Evolutionary conservation across 2,329 filamentous ascomycete genomes (phyloP), one percentile per base, ranked within the genome.

Genomic region (Talaromyces sp.): DNA sequence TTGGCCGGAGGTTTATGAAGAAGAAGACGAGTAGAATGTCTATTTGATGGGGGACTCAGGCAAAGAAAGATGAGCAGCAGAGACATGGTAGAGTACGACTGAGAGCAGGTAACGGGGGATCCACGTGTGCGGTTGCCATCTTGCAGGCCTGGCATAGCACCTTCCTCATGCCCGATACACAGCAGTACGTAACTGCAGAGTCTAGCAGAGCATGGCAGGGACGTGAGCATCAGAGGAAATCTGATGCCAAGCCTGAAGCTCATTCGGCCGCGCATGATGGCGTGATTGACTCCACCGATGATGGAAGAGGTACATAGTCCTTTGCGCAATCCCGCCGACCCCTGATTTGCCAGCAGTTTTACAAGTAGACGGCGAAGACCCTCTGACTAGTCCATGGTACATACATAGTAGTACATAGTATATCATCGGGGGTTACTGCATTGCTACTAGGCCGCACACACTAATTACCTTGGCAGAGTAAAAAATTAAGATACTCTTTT

Each of bases 241-340:
- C n/a, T 47, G 54, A 56, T 41, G 37, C 61, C 61, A 63, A 58
- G 54, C 39, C 50, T 47, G 52, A 57, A 24, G 63, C 47, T 54
- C 56, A 60, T 50, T 59, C 16, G 24, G 43, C 45, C 19, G 43
- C 1, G 33, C 24, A 19, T 48, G 64, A 65, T 65, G 64, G 64
- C 64, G 64, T 65, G 64, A 62, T 65, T 24, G 64, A 24, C 64
- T 62, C 64, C 64, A 57, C 60, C 60, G 64, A 65, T 65, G 60
- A 62, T 65, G 64, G 64, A 62, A 65, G 50, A 19, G 58, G 33
- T 56, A 13, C 35, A 11, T 37, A 9, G 27, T 31, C 35, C 52
- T 56, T 39, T 56, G 52, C 52, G 52, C 19, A 37, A 39, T 14
- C 4, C 33, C 4, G 31, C 11, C n/a, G 27, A 7, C 52, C 1